Evolutionary conservation across 257 asterid species (phyloP).

Genomic region (Solanum medicagineum): DNA sequence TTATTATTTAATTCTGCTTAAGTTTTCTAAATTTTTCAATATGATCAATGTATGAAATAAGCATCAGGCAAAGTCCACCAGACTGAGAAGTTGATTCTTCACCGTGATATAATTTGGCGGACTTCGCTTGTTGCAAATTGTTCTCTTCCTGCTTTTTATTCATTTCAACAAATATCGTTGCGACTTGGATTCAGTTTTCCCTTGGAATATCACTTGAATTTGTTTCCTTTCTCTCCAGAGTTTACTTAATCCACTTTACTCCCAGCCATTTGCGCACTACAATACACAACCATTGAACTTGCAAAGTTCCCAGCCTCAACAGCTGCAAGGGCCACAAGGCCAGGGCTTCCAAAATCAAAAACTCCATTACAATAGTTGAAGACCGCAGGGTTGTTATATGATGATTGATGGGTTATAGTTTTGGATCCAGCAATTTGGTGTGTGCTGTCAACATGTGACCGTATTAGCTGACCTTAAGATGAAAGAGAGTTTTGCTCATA

Average conservation of each 20-base stretch:
- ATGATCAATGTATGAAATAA: background rate
- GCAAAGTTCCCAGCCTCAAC: constrained; percentile 64
- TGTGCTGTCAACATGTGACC: constrained; percentile 27
- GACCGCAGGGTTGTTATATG: background rate
- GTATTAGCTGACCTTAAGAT: background rate
- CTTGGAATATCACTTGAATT: background rate
- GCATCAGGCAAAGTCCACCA: background rate
- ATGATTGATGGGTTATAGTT: constrained; percentile 22
- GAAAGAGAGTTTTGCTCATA: background rate
- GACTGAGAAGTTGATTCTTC: background rate
- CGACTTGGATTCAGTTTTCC: background rate
- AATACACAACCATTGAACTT: constrained; percentile 51
- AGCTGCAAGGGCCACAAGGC: constrained; percentile 53
- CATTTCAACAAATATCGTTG: background rate
- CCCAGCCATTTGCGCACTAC: constrained; percentile 82
- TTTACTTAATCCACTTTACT: constrained; percentile 62
- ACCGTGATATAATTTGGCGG: background rate
- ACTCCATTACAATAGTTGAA: constrained; percentile 68
- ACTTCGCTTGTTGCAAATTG: background rate
- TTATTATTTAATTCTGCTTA: background rate
- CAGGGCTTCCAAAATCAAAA: constrained; percentile 71
- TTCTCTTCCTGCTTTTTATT: background rate
- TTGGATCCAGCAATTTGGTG: constrained; percentile 44
- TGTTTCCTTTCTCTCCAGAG: constrained; percentile 26
- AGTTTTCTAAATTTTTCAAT: background rate